Evolutionary conservation across 306 rosid genomes (phyloP).

Genomic region (Leucaena leucocephala): DNA sequence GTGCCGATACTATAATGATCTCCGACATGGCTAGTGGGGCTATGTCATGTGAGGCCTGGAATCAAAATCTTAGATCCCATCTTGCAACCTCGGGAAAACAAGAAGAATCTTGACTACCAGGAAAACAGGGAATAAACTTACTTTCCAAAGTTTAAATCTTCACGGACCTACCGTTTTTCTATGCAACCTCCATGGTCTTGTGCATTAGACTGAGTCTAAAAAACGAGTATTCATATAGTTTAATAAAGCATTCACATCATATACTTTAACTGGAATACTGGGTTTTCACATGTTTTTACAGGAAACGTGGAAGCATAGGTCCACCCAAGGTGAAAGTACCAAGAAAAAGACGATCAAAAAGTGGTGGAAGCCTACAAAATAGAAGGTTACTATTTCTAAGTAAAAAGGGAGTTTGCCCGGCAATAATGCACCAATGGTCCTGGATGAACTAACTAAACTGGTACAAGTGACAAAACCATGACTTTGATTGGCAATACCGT

Average conservation of each 20-base stretch:
- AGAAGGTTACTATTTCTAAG: slow-evolving; percentile 11
- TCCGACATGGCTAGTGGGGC: slow-evolving; percentile 25
- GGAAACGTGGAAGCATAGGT: slow-evolving; percentile 28
- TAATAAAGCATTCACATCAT: background rate
- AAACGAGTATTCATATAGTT: background rate
- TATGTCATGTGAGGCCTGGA: slow-evolving; percentile 33
- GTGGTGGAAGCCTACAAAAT: slow-evolving; percentile 38
- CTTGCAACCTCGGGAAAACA: slow-evolving; percentile 43
- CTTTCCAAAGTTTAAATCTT: slow-evolving; percentile 32
- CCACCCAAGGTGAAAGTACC: slow-evolving; percentile 5
- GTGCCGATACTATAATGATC: background rate
- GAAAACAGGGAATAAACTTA: slow-evolving; percentile 30
- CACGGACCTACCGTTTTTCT: slow-evolving; percentile 23
- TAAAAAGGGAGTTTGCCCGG: slow-evolving; percentile 29
- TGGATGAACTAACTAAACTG: slow-evolving; percentile 6
- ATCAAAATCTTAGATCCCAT: slow-evolving; percentile 38
- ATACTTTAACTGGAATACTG: background rate
- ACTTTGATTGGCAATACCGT: background rate
- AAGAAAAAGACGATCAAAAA: background rate
- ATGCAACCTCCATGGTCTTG: background rate
- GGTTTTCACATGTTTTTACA: slow-evolving; percentile 43
- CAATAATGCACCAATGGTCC: slow-evolving; percentile 20
- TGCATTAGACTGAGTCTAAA: background rate
- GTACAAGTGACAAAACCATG: background rate
- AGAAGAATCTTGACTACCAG: slow-evolving; percentile 41